Evolutionary conservation across 768 basidiomycete species (phyloP).

Genomic region (Floccularia luteovirens): DNA sequence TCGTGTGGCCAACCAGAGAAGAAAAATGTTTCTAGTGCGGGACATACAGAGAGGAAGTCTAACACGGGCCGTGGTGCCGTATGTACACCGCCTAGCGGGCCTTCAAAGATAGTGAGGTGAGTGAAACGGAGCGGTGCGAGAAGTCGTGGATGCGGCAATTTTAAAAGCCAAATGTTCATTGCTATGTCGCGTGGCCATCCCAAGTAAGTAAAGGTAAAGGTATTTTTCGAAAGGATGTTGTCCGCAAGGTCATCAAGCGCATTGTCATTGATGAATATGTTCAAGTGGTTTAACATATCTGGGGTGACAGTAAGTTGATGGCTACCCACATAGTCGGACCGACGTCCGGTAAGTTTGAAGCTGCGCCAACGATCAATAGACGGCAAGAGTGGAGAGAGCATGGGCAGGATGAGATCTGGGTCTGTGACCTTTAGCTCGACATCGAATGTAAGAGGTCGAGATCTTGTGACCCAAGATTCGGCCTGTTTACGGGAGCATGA

Average conservation of each 20-base stretch:
- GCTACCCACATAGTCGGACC: slow-evolving; percentile 23
- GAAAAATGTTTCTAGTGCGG: slow-evolving; percentile 50
- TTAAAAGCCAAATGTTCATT: slow-evolving; percentile 42
- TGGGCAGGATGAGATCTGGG: slow-evolving; percentile 47
- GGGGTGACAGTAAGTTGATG: slow-evolving; percentile 16
- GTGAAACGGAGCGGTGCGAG: slow-evolving; percentile 49
- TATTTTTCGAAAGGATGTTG: slow-evolving; percentile 15
- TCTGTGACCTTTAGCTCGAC: slow-evolving; percentile 41
- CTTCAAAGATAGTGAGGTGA: slow-evolving; percentile 50
- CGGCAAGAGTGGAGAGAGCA: slow-evolving; percentile 56
- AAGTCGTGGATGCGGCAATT: slow-evolving; percentile 36
- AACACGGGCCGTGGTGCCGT: slow-evolving; percentile 44
- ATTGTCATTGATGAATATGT: slow-evolving; percentile 26
- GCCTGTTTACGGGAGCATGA: slow-evolving; percentile 38
- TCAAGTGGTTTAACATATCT: slow-evolving; percentile 24
- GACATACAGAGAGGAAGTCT: slow-evolving; percentile 53
- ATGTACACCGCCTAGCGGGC: slow-evolving; percentile 23
- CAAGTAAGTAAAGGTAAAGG: slow-evolving; percentile 24
- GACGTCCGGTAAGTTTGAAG: slow-evolving; percentile 35
- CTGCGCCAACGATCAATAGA: slow-evolving; percentile 51
- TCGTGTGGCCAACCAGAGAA: slow-evolving; percentile 48
- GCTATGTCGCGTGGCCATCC: slow-evolving; percentile 17
- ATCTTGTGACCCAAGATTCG: slow-evolving; percentile 44
- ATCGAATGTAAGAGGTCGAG: slow-evolving; percentile 45
- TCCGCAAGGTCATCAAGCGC: slow-evolving; percentile 23